Evolutionary conservation across 2,329 filamentous ascomycete genomes (phyloP), one percentile per base, ranked within the genome.

Genomic region (Exophiala dermatitidis): DNA sequence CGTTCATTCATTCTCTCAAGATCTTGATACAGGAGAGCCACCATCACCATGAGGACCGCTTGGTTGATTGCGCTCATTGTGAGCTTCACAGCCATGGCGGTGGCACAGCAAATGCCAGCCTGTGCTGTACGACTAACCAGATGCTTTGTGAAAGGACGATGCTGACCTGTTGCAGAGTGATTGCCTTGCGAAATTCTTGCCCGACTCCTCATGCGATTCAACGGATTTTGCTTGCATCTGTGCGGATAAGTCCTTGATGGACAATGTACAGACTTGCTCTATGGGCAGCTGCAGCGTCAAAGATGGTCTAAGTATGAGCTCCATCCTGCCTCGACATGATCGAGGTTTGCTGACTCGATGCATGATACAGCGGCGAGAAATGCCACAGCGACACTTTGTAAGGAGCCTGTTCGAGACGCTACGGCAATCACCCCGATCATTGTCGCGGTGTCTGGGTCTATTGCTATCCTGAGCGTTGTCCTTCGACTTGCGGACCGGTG

Each of bases 141-240:
- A 19, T 37, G 5, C 19, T 19, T 26, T 28, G 10, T 30, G 36
- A n/a, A 29, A 31, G 8, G 19, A 19, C 9, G 6, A 6, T 30
- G 12, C 46, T 53, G 51, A 53, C 37, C 3, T 6, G 7, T 33
- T 38, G 41, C 26, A 46, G 52, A 37, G 37, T 33, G 36, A 48
- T 26, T 54, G 52, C 30, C 52, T 54, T 29, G 37, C 10, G 28
- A 31, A 34, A 30, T 54, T 46, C 34, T 19, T 54, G 8, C 32
- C 47, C 12, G 31, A 46, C 8, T 54, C 52, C 31, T 46, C 34
- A 6, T 68, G 66, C 58, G 56, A 54, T n/a, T 32, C 57, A 2
- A 60, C 49, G 41, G 65, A 67, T 31, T 43, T 66, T 19, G 43
- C 38, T 36, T 68, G 65, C 47, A 61, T 68, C 9, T 68, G 66